These are phyloP conservation scores for Firmiana major DNA, from an alignment of 345 rosid species.

Conservation along the genomic window DNA sequence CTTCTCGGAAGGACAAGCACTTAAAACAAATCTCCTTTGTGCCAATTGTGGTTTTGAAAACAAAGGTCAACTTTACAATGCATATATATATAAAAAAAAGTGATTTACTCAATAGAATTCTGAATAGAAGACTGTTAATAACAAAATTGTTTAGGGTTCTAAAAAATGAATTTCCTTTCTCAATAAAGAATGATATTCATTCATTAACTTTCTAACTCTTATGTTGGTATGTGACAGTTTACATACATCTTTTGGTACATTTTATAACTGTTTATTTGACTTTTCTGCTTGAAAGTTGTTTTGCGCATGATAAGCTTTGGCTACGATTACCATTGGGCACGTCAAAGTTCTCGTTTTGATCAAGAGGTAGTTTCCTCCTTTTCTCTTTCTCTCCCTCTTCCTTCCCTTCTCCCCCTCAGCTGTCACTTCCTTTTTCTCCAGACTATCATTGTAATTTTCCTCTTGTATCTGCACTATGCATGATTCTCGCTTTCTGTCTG, in stretches of 20 bases:
- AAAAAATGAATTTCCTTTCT: neutral
- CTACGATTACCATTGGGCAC: slow-evolving; percentile 77
- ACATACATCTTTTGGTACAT: neutral
- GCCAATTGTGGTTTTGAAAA: neutral
- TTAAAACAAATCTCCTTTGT: neutral
- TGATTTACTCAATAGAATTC: neutral
- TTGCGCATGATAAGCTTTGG: slow-evolving; percentile 96
- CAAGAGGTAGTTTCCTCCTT: slow-evolving; percentile 45
- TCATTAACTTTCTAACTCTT: neutral
- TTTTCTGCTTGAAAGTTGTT: slow-evolving; percentile 44
- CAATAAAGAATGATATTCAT: neutral
- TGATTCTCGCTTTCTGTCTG: slow-evolving; percentile 2
- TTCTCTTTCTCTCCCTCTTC: neutral
- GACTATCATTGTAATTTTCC: slow-evolving; percentile 3
- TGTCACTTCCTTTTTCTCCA: neutral
- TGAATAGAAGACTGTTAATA: too few species aligned
- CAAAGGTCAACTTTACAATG: neutral
- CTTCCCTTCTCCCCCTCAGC: neutral
- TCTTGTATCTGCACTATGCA: neutral
- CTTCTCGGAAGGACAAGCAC: neutral
- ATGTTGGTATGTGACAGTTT: neutral
- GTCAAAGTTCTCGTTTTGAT: slow-evolving; percentile 57
- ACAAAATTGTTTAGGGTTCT: neutral
- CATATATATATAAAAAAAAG: neutral
- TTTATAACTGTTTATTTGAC: neutral